Conservation (phyloP, 495 filamentous ascomycete species). For the Articulospora tetracladia region DNA sequence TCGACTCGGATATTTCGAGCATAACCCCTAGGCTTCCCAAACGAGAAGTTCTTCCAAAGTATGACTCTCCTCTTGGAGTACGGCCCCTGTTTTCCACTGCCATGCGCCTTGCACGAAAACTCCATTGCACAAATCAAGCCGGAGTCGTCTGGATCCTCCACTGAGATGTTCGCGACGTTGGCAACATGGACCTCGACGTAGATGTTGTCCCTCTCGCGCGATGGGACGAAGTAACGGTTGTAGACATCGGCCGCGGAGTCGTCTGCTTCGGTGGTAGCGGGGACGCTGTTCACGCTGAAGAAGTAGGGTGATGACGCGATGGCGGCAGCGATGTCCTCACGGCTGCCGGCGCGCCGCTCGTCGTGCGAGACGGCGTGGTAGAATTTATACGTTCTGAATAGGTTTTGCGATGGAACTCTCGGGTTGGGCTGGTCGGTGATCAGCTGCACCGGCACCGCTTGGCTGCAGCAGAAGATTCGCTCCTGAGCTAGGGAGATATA, state of each 20-base stretch:
- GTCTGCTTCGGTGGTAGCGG: not conserved
- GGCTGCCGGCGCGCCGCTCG: not conserved
- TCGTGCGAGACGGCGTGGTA: not conserved
- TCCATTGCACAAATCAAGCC: not conserved
- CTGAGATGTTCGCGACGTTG: not conserved
- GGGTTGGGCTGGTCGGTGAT: too few relatives aligned
- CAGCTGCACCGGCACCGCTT: too few relatives aligned
- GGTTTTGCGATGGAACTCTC: not conserved
- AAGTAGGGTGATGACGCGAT: not conserved
- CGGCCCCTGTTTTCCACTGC: not conserved
- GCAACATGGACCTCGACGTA: not conserved
- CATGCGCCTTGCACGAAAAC: not conserved
- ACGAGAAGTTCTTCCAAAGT: not conserved
- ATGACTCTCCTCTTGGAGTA: not conserved
- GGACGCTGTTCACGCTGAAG: not conserved
- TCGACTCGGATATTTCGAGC: not conserved
- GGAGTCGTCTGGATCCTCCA: not conserved
- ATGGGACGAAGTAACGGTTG: not conserved
- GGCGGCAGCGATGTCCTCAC: not conserved
- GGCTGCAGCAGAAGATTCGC: too few relatives aligned
- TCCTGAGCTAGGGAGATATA: too few relatives aligned
- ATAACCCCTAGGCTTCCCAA: too few relatives aligned
- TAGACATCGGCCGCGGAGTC: not conserved
- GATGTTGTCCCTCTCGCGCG: not conserved
- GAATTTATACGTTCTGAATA: not conserved